Percentiles rank a stretch among this genome's conserved stretches.
phyloP scores from a whole-genome alignment of 495 filamentous ascomycete species.

The Daldinia concentrica region DNA sequence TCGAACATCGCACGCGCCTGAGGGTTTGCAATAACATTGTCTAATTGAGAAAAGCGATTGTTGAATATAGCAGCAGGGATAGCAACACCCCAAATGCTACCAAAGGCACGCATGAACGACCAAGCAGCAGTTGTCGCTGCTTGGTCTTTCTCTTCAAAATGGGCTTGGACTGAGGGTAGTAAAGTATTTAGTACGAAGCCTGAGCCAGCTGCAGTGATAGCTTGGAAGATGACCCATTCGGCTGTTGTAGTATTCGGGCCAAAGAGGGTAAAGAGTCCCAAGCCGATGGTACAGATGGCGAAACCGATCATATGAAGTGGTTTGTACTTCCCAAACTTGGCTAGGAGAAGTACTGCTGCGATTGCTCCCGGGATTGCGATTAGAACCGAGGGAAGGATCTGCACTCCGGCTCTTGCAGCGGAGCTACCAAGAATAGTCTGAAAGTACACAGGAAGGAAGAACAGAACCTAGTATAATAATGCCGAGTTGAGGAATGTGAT shows the following conservation, averaged over 20 bases:
- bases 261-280: no score
- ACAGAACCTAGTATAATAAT: constrained; percentile 46
- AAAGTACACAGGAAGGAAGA: constrained; percentile 61
- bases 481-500: constrained; percentile 38
- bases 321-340: constrained; percentile 43
- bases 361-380: constrained; percentile 43
- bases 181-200: no score
- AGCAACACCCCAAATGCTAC: constrained; percentile 57
- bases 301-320: no score
- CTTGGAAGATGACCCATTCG: no score
- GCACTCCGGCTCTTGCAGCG: constrained; percentile 34
- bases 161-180: no score
- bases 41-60: constrained; percentile 37
- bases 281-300: no score
- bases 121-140: constrained; percentile 54
- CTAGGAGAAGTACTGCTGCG: constrained; percentile 43
- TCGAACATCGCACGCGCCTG: neutral
- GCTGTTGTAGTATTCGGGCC: no score
- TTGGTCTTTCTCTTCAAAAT: constrained; percentile 45
- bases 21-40: constrained; percentile 27
- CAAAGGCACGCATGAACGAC: constrained; percentile 43
- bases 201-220: no score
- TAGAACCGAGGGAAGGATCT: constrained; percentile 53
- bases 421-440: constrained; percentile 46
- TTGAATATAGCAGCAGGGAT: constrained; percentile 62